Conservation (phyloP, 2,329 filamentous ascomycete genomes). For the Fusarium tanahbumbuense region DNA sequence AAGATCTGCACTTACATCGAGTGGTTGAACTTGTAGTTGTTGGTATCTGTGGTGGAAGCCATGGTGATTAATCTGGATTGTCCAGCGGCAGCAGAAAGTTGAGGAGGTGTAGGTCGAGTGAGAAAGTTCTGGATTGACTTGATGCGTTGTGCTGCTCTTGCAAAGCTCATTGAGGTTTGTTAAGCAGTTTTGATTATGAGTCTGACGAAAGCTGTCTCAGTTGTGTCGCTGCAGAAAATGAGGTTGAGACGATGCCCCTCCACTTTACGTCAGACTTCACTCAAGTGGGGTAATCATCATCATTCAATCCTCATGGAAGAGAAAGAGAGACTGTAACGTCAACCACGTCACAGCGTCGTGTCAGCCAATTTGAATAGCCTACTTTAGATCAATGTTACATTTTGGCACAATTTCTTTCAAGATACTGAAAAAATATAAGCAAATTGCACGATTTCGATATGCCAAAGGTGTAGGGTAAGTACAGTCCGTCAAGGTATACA, state of each 20-base stretch:
- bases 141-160: constrained; percentile 44
- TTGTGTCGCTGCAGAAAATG: constrained; percentile 8
- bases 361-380: neutral
- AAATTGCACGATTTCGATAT: neutral
- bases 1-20: constrained; percentile 73
- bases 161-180: constrained; percentile 40
- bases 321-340: neutral
- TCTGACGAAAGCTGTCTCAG: constrained; percentile 10
- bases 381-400: neutral
- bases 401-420: too few species aligned
- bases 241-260: constrained; percentile 25
- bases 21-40: constrained; percentile 87
- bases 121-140: constrained; percentile 40
- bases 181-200: neutral
- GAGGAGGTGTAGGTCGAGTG: constrained; percentile 16
- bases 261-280: neutral
- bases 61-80: constrained; percentile 71
- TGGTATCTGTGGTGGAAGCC: constrained; percentile 77
- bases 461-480: neutral
- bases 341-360: neutral
- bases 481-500: neutral
- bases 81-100: neutral
- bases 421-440: neutral
- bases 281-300: neutral
- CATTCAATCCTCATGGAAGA: neutral